Conservation (phyloP, 805 yeast species). For the Starmerella sirachaensis region DNA sequence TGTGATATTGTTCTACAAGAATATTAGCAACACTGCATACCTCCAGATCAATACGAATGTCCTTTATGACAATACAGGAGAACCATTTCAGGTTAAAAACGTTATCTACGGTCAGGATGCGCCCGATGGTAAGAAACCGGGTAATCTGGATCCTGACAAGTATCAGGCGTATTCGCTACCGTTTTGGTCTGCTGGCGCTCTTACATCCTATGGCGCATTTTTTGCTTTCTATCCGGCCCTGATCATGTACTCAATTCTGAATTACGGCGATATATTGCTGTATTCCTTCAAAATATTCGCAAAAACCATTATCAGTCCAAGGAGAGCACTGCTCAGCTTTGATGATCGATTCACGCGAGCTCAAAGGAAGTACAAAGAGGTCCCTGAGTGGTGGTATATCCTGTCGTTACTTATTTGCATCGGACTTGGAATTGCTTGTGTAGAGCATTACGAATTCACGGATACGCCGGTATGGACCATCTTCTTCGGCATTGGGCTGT, state of each 20-base stretch:
- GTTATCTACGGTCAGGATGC: slow-evolving; percentile 36
- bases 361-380: slow-evolving; percentile 43
- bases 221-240: slow-evolving; percentile 46
- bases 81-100: slow-evolving; percentile 33
- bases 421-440: slow-evolving; percentile 35
- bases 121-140: slow-evolving; percentile 34
- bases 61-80: slow-evolving; percentile 34
- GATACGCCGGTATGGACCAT: slow-evolving; percentile 28
- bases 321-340: slow-evolving; percentile 26
- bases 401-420: slow-evolving; percentile 33
- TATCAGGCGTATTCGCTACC: slow-evolving; percentile 52
- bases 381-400: slow-evolving; percentile 3
- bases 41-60: slow-evolving; percentile 39
- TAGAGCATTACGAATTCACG: slow-evolving; percentile 26
- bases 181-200: slow-evolving; percentile 49
- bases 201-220: slow-evolving; percentile 45
- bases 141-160: slow-evolving; percentile 34
- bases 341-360: slow-evolving; percentile 47
- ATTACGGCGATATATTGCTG: slow-evolving; percentile 25
- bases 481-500: slow-evolving; percentile 32
- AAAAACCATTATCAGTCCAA: slow-evolving; percentile 8
- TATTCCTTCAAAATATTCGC: slow-evolving; percentile 3
- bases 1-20: slow-evolving; percentile 32
- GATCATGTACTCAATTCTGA: slow-evolving; percentile 36
- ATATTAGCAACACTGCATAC: slow-evolving; percentile 40